Evolutionary conservation across 179 eudicot species (phyloP).

Genomic region (Sideroxylon spinosum): DNA sequence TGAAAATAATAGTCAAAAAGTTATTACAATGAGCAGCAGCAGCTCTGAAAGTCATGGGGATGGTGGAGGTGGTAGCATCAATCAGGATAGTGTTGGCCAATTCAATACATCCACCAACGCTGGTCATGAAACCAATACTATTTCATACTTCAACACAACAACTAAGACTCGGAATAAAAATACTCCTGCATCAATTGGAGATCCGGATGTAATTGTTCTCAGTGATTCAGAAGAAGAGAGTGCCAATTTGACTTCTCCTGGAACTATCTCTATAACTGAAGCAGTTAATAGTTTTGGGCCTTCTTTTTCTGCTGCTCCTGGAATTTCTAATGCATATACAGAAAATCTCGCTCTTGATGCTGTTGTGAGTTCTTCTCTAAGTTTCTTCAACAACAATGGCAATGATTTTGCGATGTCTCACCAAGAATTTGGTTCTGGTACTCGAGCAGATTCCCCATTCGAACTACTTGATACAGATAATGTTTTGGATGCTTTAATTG

Average conservation of each 20-base stretch:
- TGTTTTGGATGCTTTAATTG: constrained; percentile 45
- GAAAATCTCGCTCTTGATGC: constrained; percentile 40
- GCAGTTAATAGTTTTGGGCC: constrained; percentile 31
- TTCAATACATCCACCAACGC: constrained; percentile 36
- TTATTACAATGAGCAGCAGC: constrained; percentile 59
- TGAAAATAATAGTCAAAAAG: constrained; percentile 36
- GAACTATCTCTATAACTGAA: constrained; percentile 24
- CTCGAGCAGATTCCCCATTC: constrained; percentile 46
- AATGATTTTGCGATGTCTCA: constrained; percentile 50
- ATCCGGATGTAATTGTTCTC: constrained; percentile 49
- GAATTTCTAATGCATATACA: constrained; percentile 43
- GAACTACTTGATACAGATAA: constrained; percentile 57
- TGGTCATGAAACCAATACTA: constrained; percentile 35
- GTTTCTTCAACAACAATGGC: constrained; percentile 43
- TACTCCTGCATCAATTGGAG: constrained; percentile 23
- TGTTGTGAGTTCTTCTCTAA: constrained; percentile 47
- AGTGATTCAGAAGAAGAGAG: constrained; percentile 76
- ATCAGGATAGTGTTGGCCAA: constrained; percentile 47
- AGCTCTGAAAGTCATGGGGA: constrained; percentile 49
- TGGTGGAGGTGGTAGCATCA: constrained; percentile 63
- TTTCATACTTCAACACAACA: constrained; percentile 11
- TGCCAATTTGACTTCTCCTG: constrained; percentile 37
- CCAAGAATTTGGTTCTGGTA: constrained; percentile 52
- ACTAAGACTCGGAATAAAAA: constrained; percentile 16
- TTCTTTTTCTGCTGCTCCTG: constrained; percentile 35